phyloP scores from a whole-genome alignment of 2,329 filamentous ascomycete genomes.

The Penicillium sp. region DNA sequence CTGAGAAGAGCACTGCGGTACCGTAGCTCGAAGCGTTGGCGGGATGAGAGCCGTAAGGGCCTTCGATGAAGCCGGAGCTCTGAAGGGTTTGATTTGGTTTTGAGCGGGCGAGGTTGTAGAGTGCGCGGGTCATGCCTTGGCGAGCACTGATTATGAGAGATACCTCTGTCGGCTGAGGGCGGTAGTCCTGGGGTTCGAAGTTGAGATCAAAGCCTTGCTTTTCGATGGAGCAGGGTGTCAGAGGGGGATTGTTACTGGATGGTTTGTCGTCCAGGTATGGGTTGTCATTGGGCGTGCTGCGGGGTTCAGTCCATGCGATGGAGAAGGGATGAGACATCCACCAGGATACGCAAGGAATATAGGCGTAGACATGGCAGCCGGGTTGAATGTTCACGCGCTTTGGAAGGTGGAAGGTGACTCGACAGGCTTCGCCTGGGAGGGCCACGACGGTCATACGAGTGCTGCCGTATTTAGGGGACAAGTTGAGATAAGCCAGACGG shows the following conservation, averaged over 20 bases:
- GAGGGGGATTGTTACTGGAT: slow-evolving; percentile 1
- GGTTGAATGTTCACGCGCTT: slow-evolving; percentile 55
- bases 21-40: slow-evolving; percentile 60
- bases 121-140: slow-evolving; percentile 63
- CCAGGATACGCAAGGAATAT: slow-evolving; percentile 52
- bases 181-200: slow-evolving; percentile 24
- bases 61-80: slow-evolving; percentile 61
- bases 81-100: slow-evolving; percentile 52
- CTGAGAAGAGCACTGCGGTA: slow-evolving; percentile 65
- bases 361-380: slow-evolving; percentile 62
- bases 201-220: slow-evolving; percentile 33
- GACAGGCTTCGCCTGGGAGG: slow-evolving; percentile 59
- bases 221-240: slow-evolving; percentile 31
- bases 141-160: slow-evolving; percentile 60
- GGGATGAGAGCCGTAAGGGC: slow-evolving; percentile 63
- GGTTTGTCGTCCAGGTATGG: slow-evolving; percentile 14
- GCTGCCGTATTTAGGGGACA: slow-evolving; percentile 48
- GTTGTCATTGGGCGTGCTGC: slow-evolving; percentile 19
- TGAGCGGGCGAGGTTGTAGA: slow-evolving; percentile 57
- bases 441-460: slow-evolving; percentile 59
- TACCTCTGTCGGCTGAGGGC: slow-evolving; percentile 39
- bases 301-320: slow-evolving; percentile 47
- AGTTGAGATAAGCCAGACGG: slow-evolving; percentile 56
- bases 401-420: slow-evolving; percentile 61
- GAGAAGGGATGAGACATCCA: slow-evolving; percentile 54